phyloP scores from a whole-genome alignment of 169 alveolate species.

The Perkinsus chesapeaki region DNA sequence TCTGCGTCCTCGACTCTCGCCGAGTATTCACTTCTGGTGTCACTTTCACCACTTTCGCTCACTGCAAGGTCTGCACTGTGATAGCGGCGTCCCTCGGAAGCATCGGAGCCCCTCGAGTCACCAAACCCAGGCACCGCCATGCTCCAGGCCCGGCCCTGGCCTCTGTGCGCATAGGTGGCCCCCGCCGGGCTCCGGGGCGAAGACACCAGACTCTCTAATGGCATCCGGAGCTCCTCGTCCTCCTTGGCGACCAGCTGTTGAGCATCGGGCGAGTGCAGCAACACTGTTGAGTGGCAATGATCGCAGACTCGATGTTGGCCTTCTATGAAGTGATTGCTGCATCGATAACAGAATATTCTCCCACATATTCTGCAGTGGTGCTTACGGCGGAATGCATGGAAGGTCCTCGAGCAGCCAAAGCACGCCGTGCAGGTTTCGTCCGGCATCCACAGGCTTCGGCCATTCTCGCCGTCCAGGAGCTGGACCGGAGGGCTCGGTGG shows the following conservation, averaged over 20 bases:
- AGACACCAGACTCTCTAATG: neutral
- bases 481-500: neutral
- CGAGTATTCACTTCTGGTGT: neutral
- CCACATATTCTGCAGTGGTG: slow-evolving; percentile 16
- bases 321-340: slow-evolving; percentile 8
- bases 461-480: neutral
- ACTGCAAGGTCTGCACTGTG: neutral
- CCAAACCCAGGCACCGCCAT: neutral
- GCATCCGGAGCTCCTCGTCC: neutral
- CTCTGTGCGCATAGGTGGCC: neutral
- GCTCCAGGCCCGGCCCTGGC: neutral
- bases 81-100: neutral
- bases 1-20: neutral
- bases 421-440: slow-evolving; percentile 9
- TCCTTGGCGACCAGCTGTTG: neutral
- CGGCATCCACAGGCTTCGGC: slow-evolving; percentile 5
- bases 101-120: neutral
- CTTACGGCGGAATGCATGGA: slow-evolving; percentile 5
- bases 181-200: neutral
- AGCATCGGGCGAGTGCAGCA: neutral
- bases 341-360: neutral
- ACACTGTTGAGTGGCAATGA: neutral
- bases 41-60: neutral
- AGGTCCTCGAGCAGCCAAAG: slow-evolving; percentile 4
- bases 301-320: slow-evolving; percentile 11